Conservation (phyloP, 768 basidiomycete genomes). For the Lactifluus echinatus region DNA sequence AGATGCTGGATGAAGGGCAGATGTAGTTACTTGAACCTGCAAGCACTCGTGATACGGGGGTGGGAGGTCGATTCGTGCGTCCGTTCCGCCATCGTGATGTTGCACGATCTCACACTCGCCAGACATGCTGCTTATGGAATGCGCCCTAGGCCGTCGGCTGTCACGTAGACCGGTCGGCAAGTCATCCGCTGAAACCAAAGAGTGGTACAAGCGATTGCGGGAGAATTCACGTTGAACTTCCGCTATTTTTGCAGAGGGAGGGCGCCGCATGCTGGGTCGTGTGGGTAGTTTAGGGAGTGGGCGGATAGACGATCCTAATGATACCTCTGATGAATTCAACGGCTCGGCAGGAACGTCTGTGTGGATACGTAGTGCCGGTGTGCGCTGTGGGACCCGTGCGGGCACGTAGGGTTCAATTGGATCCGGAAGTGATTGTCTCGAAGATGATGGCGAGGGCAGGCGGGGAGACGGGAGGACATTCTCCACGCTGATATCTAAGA, state of each 20-base stretch:
- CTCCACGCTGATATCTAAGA: slow-evolving; percentile 10
- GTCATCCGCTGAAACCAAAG: slow-evolving; percentile 4
- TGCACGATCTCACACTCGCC: not conserved
- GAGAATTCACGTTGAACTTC: not conserved
- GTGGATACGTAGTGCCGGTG: not conserved
- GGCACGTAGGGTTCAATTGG: slow-evolving; percentile 8
- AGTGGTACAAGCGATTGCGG: not conserved
- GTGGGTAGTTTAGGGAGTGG: slow-evolving; percentile 7
- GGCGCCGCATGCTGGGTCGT: not conserved
- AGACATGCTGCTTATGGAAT: not conserved
- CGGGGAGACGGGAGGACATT: slow-evolving; percentile 1
- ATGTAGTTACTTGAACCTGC: not conserved
- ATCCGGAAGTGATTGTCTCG: not conserved
- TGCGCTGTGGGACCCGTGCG: not conserved
- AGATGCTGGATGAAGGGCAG: not conserved
- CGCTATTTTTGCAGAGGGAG: slow-evolving; percentile 1
- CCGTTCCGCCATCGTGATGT: slow-evolving; percentile 10
- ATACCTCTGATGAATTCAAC: not conserved
- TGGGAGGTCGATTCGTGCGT: slow-evolving; percentile 8
- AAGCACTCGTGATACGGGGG: slow-evolving; percentile 18
- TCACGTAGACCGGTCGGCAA: not conserved
- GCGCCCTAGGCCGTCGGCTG: not conserved
- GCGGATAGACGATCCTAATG: not conserved
- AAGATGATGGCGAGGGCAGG: not conserved
- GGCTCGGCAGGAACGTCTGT: not conserved